A percentile compares a stretch with the other conserved stretches of the same genome.
Conservation (phyloP, 306 rosid species). For the Herpetospermum pedunculosum region DNA sequence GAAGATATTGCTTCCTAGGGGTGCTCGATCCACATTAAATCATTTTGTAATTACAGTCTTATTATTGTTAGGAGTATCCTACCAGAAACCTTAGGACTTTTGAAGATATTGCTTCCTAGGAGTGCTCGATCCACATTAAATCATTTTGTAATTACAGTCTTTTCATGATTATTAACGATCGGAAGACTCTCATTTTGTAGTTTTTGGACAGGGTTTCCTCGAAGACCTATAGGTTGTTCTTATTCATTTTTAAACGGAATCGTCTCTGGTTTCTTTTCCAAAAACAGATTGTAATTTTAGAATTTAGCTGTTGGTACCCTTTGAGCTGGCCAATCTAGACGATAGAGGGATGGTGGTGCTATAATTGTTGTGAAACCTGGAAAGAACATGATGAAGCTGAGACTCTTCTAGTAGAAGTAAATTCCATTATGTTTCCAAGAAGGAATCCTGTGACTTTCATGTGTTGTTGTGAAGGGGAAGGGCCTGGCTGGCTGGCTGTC, state of each 20-base stretch:
- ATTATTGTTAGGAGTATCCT: too few relatives aligned
- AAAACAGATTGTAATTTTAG: neutral
- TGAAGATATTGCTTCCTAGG: neutral
- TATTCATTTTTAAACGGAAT: neutral
- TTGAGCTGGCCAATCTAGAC: neutral
- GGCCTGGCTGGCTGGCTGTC: constrained; percentile 8
- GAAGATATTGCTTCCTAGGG: too few relatives aligned
- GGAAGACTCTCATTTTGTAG: neutral
- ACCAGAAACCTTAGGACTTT: neutral
- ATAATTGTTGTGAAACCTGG: neutral
- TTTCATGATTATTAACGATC: neutral
- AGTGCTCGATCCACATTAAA: neutral
- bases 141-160: neutral
- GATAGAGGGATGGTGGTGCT: neutral
- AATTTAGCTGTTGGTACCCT: neutral
- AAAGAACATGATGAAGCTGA: neutral
- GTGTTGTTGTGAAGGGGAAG: neutral
- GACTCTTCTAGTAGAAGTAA: neutral
- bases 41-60: too few relatives aligned
- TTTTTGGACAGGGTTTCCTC: neutral
- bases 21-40: too few relatives aligned
- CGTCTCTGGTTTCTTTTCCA: neutral
- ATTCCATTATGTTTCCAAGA: neutral
- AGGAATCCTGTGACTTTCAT: neutral
- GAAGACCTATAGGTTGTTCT: neutral